Conservation (phyloP, 2,329 filamentous ascomycete genomes). For the Pseudopyricularia javanii region DNA sequence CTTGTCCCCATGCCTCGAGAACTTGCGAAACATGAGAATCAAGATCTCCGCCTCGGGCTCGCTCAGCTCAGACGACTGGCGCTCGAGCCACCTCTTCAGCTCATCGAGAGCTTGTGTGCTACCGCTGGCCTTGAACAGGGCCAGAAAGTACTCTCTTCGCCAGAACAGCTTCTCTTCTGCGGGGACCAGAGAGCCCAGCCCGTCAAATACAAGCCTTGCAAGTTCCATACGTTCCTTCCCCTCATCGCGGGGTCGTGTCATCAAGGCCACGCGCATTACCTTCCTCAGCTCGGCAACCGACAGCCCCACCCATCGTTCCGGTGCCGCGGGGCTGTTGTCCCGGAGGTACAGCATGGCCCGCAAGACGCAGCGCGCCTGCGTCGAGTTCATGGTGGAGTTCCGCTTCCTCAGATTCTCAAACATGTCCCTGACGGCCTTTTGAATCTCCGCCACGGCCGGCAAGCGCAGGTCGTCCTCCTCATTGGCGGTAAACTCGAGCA, state of each 20-base stretch:
- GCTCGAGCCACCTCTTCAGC: background rate
- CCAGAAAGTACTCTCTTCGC: background rate
- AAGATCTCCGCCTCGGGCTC: background rate
- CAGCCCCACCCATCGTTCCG: background rate
- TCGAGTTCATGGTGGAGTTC: constrained; percentile 42
- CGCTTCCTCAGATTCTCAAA: constrained; percentile 42
- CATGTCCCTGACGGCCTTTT: constrained; percentile 51
- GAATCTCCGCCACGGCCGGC: constrained; percentile 50
- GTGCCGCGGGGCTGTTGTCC: constrained; percentile 37
- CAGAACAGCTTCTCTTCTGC: background rate
- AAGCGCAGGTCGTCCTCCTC: constrained; percentile 51
- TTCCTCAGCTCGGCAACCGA: background rate
- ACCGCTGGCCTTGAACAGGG: background rate
- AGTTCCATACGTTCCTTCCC: constrained; percentile 33
- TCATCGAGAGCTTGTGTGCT: background rate
- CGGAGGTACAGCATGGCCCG: constrained; percentile 42
- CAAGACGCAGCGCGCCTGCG: constrained; percentile 51
- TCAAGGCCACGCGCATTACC: constrained; percentile 17
- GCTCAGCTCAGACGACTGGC: background rate
- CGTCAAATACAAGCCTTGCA: constrained; percentile 27
- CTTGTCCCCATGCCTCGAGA: constrained; percentile 9
- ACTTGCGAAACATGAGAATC: background rate
- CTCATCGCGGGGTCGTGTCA: constrained; percentile 28
- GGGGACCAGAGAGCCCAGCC: background rate
- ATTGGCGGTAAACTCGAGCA: constrained; percentile 56